Conservation (phyloP, 2,329 filamentous ascomycete genomes). For the Aspergillus jensenii region DNA sequence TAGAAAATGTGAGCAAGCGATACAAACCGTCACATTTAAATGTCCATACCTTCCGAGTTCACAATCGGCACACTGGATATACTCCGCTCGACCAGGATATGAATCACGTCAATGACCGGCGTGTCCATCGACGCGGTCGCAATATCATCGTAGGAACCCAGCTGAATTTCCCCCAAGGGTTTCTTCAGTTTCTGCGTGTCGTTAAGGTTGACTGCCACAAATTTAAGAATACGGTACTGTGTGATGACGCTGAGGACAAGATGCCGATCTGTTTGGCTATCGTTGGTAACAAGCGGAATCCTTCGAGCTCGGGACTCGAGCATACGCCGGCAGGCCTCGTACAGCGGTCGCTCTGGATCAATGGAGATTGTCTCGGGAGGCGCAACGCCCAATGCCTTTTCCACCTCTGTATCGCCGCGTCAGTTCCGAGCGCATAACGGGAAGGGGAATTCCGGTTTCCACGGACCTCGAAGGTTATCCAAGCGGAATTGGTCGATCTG, state of each 20-base stretch:
- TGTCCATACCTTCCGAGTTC: slow-evolving; percentile 63
- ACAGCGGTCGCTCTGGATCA: slow-evolving; percentile 83
- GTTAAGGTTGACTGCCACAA: slow-evolving; percentile 91
- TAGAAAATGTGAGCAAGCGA: slow-evolving; percentile 23
- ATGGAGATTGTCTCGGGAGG: slow-evolving; percentile 96
- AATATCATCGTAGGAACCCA: slow-evolving; percentile 81
- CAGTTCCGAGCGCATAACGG: background rate
- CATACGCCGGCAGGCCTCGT: slow-evolving; percentile 94
- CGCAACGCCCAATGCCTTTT: slow-evolving; percentile 85
- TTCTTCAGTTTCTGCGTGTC: slow-evolving; percentile 88
- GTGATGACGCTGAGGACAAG: slow-evolving; percentile 97
- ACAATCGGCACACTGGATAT: slow-evolving; percentile 95
- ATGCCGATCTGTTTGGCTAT: slow-evolving; percentile 88
- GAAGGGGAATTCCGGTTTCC: background rate
- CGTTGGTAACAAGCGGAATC: slow-evolving; percentile 89
- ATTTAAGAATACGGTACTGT: slow-evolving; percentile 97
- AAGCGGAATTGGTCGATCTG: slow-evolving; percentile 92
- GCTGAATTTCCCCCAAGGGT: slow-evolving; percentile 75
- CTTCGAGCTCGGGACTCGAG: slow-evolving; percentile 87
- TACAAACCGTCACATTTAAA: background rate
- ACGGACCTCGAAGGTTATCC: slow-evolving; percentile 81
- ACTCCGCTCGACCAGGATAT: slow-evolving; percentile 86
- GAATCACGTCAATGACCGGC: slow-evolving; percentile 90
- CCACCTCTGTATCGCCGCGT: slow-evolving; percentile 68
- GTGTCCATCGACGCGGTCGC: slow-evolving; percentile 85